phyloP scores from a whole-genome alignment of 192 early-diverging fungal species.

The Dissophora globulifera region DNA sequence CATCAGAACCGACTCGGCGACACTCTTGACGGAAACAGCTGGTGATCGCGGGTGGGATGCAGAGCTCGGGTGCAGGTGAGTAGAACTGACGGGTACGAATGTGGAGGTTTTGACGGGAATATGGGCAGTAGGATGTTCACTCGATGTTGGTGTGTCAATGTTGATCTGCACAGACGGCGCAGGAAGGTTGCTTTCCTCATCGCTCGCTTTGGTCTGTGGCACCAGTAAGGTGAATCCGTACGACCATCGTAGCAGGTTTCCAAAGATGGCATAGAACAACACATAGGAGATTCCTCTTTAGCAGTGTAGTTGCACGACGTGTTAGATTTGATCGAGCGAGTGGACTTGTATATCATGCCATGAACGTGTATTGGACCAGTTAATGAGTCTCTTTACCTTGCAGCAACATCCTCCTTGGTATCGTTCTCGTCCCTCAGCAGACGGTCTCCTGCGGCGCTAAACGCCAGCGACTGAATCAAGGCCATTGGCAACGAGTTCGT shows the following conservation, averaged over 20 bases:
- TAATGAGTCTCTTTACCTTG: constrained; percentile 53
- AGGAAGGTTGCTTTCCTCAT: constrained; percentile 3
- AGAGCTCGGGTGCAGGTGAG: constrained; percentile 10
- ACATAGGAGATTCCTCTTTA: constrained; percentile 80
- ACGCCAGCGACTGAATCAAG: constrained; percentile 68
- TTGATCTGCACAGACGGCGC: constrained; percentile 38
- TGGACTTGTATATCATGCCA: no score
- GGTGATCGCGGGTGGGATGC: constrained; percentile 6
- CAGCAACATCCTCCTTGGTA: constrained; percentile 56
- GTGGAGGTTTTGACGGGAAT: constrained; percentile 1
- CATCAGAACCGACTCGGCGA: constrained; percentile 15
- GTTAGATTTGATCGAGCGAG: no score
- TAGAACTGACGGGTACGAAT: not conserved
- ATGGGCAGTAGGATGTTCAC: not conserved
- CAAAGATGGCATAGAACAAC: constrained; percentile 82
- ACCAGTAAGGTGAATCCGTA: constrained; percentile 75
- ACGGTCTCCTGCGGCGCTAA: constrained; percentile 58
- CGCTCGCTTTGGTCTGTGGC: constrained; percentile 33
- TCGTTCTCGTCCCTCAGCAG: constrained; percentile 57
- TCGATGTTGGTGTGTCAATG: constrained; percentile 18
- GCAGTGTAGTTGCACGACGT: not conserved
- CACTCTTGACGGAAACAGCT: constrained; percentile 11
- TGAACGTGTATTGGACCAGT: no score
- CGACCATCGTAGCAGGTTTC: constrained; percentile 83
- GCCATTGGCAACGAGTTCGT: constrained; percentile 81